Evolutionary conservation across 495 filamentous ascomycete species (phyloP).

Genomic region (Choiromyces venosus): DNA sequence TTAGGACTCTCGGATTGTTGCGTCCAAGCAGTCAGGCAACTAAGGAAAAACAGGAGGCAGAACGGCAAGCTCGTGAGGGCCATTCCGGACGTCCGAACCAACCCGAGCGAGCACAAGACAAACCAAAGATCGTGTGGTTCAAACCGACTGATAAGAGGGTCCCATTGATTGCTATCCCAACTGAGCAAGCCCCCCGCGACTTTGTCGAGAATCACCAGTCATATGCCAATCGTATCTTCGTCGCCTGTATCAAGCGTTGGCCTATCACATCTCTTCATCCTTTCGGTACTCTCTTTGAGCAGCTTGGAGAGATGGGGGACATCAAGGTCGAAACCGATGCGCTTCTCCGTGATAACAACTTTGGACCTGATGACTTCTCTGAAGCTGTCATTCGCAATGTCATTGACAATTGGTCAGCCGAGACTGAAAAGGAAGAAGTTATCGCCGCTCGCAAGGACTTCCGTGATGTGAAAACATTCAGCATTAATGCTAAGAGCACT

Average conservation of each 20-base stretch:
- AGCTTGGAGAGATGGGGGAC: slow-evolving; percentile 95
- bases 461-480: slow-evolving; percentile 83
- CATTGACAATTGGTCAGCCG: slow-evolving; percentile 82
- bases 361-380: slow-evolving; percentile 93
- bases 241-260: slow-evolving; percentile 98
- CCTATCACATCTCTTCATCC: slow-evolving; percentile 99
- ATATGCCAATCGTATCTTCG: slow-evolving; percentile 94
- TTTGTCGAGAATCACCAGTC: slow-evolving; percentile 98
- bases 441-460: slow-evolving; percentile 80
- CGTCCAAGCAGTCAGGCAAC: slow-evolving; percentile 97
- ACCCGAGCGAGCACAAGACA: slow-evolving; percentile 76
- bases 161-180: slow-evolving; percentile 94
- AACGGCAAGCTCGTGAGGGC: slow-evolving; percentile 86
- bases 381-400: slow-evolving; percentile 92
- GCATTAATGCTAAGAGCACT: slow-evolving; percentile 75
- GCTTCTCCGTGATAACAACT: slow-evolving; percentile 95
- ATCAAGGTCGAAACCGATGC: slow-evolving; percentile 96
- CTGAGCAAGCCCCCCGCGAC: slow-evolving; percentile 93
- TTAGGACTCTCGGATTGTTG: slow-evolving; percentile 73
- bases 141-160: slow-evolving; percentile 99
- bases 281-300: slow-evolving; percentile 94
- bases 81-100: slow-evolving; percentile 66
- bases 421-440: slow-evolving; percentile 69
- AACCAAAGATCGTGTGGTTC: slow-evolving; percentile 99
- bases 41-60: slow-evolving; percentile 98